phyloP scores from a whole-genome alignment of 768 basidiomycete genomes.

The Kwoniella sp. region DNA sequence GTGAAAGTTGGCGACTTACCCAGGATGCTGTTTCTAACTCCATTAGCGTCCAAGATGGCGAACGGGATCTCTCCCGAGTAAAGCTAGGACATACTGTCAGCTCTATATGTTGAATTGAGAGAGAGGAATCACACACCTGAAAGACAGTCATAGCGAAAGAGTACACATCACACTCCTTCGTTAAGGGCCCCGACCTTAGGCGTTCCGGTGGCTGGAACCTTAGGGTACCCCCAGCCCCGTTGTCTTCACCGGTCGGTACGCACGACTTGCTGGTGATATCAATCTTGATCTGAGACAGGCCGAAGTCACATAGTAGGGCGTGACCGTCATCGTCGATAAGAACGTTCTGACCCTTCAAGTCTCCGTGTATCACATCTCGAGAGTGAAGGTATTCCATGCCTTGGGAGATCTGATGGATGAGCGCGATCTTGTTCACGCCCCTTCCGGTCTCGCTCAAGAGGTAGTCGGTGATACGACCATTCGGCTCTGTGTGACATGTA shows the following conservation, averaged over 20 bases:
- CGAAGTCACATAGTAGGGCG: constrained; percentile 80
- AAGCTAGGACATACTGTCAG: constrained; percentile 15
- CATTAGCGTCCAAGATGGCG: constrained; percentile 43
- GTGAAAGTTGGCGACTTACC: constrained; percentile 20
- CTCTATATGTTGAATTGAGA: constrained; percentile 39
- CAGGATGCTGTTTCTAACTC: constrained; percentile 60
- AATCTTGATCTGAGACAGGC: constrained; percentile 75
- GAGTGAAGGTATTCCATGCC: constrained; percentile 81
- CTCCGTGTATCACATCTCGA: constrained; percentile 72
- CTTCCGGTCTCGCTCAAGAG: constrained; percentile 58
- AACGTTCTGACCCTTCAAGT: constrained; percentile 79
- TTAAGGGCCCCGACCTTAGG: constrained; percentile 62
- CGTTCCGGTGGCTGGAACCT: constrained; percentile 75
- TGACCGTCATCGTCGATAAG: constrained; percentile 69
- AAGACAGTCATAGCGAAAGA: constrained; percentile 70
- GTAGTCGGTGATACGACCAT: constrained; percentile 68
- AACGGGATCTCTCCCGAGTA: constrained; percentile 25
- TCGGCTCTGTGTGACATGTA: constrained; percentile 54
- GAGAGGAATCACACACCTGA: constrained; percentile 62
- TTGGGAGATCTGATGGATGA: constrained; percentile 71
- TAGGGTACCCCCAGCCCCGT: constrained; percentile 63
- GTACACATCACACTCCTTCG: constrained; percentile 67
- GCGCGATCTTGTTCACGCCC: constrained; percentile 28
- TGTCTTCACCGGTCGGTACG: constrained; percentile 53
- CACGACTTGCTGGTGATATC: constrained; percentile 67